Conservation (phyloP, 1,284 basidiomycete species). For the Phenoliferia sp. region DNA sequence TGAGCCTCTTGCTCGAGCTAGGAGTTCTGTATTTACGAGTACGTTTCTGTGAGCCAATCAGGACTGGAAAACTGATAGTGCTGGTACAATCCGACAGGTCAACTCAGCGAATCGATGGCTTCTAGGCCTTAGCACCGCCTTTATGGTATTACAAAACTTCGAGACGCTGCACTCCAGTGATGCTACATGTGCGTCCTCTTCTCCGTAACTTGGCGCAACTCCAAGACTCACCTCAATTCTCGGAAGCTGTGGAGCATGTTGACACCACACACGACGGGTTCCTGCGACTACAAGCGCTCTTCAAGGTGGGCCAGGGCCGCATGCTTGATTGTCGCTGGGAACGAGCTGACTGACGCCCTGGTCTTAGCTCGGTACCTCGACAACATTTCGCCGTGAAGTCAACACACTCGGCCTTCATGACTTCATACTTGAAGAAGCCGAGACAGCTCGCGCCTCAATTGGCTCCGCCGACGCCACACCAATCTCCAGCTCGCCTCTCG, state of each 20-base stretch:
- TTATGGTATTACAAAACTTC: not conserved
- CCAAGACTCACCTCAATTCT: not conserved
- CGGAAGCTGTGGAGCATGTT: not conserved
- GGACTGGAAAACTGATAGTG: no score
- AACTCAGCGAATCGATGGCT: not conserved
- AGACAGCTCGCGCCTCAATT: not conserved
- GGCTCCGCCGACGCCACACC: not conserved
- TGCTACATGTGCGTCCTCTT: no score
- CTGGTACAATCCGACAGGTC: not conserved
- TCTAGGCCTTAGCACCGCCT: not conserved
- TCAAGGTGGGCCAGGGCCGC: not conserved
- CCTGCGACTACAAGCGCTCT: not conserved
- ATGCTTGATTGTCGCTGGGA: not conserved
- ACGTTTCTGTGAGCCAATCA: not conserved
- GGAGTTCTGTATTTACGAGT: not conserved
- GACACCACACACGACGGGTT: not conserved
- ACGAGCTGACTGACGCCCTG: not conserved
- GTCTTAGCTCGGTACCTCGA: not conserved
- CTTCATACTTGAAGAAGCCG: not conserved
- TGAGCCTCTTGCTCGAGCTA: not conserved
- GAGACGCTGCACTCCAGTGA: no score
- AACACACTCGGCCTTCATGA: not conserved
- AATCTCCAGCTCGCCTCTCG: not conserved
- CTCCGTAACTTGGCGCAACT: no score
- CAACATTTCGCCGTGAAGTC: not conserved